phyloP scores from a whole-genome alignment of 495 filamentous ascomycete genomes.

The Cudoniella acicularis region DNA sequence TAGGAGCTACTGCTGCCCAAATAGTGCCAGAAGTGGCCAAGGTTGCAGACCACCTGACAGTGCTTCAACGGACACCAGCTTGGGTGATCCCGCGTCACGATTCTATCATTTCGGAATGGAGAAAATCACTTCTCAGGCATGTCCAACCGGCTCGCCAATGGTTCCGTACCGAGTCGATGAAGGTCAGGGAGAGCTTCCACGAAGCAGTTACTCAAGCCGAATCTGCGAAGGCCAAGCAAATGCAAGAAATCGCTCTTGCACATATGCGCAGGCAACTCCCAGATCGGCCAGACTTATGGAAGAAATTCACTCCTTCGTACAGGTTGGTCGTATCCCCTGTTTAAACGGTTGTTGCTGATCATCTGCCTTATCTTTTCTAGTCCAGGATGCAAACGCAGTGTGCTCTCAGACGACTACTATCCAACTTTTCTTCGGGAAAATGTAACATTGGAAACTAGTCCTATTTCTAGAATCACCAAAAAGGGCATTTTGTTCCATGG shows the following conservation, averaged over 20 bases:
- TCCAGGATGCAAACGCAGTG: slow-evolving; percentile 50
- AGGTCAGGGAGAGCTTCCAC: neutral
- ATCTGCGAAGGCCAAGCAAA: too few relatives aligned
- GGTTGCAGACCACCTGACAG: neutral
- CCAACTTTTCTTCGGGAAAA: slow-evolving; percentile 39
- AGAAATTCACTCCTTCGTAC: slow-evolving; percentile 46
- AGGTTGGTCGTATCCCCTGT: too few relatives aligned
- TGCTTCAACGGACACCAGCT: neutral
- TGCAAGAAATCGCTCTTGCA: too few relatives aligned
- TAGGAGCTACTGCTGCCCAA: neutral
- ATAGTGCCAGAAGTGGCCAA: neutral
- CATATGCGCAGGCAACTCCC: neutral
- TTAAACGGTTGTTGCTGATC: too few relatives aligned
- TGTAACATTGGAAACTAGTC: slow-evolving; percentile 43
- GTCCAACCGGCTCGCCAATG: neutral
- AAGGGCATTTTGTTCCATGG: slow-evolving; percentile 37
- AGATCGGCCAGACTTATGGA: slow-evolving; percentile 43
- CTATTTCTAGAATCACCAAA: slow-evolving; percentile 37
- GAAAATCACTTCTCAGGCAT: neutral
- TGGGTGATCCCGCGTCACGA: neutral
- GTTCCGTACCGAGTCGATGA: neutral
- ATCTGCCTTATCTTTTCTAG: too few relatives aligned
- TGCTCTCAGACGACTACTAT: slow-evolving; percentile 51
- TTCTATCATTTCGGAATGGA: neutral
- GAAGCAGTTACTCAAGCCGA: too few relatives aligned